Evolutionary conservation across 768 basidiomycete genomes (phyloP).

Genomic region (Lyophyllum semitale): DNA sequence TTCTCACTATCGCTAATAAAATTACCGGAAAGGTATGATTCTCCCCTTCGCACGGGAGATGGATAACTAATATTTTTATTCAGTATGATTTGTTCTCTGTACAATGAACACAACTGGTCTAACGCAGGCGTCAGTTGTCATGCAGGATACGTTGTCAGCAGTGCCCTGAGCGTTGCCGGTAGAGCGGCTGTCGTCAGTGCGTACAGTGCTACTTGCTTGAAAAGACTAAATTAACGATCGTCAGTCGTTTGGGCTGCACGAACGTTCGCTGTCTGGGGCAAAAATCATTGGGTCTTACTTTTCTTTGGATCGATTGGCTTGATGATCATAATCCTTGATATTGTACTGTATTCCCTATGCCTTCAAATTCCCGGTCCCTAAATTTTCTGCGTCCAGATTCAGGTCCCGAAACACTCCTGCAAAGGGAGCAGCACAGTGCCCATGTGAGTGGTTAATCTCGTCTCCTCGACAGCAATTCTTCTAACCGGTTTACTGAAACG

Average conservation of each 20-base stretch:
- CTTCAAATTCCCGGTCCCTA: not conserved
- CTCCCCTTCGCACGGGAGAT: not conserved
- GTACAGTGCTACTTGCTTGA: constrained; percentile 5
- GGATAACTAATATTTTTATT: not conserved
- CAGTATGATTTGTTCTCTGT: not conserved
- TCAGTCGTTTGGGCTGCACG: constrained; percentile 18
- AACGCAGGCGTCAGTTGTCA: constrained; percentile 20
- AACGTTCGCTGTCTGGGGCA: constrained; percentile 27
- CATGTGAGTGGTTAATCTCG: constrained; percentile 2
- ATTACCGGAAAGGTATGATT: constrained; percentile 13
- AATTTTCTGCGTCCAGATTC: constrained; percentile 14
- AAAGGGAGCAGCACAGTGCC: constrained; percentile 22
- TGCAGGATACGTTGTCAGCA: constrained; percentile 26
- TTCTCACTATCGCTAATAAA: constrained; percentile 22
- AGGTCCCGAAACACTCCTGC: constrained; percentile 24
- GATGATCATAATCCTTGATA: constrained; percentile 23
- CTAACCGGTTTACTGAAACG: too few relatives aligned
- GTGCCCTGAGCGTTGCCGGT: constrained; percentile 30
- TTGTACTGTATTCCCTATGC: constrained; percentile 13
- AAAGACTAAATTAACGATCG: not conserved
- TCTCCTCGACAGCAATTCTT: too few relatives aligned
- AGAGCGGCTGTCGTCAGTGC: constrained; percentile 28
- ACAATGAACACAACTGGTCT: not conserved
- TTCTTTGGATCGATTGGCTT: constrained; percentile 25
- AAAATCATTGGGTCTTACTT: constrained; percentile 18